These are phyloP conservation scores for Vitis hybrid DNA, from an alignment of 177 flowering plant genomes.

Conservation along the genomic window DNA sequence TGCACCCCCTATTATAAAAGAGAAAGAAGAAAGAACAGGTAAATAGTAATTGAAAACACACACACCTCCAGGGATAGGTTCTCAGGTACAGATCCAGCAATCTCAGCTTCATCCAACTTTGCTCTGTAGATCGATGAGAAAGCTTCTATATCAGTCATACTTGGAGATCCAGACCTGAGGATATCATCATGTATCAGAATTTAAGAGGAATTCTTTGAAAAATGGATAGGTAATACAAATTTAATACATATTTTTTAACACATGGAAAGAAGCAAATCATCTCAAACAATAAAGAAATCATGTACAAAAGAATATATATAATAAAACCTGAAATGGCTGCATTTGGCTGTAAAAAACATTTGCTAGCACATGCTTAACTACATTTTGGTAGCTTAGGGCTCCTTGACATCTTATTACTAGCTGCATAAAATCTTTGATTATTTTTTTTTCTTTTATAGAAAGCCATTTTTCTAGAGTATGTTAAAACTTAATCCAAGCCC, in stretches of 20 bases:
- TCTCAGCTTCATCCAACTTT: constrained; percentile 69
- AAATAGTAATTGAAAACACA: neutral
- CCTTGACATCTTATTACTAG: neutral
- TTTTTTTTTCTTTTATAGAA: neutral
- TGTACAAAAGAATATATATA: too few species aligned
- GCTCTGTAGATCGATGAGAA: constrained; percentile 65
- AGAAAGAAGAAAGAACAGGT: neutral
- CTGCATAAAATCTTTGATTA: neutral
- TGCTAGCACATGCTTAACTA: too few species aligned
- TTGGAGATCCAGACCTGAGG: constrained; percentile 86
- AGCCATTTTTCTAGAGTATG: neutral
- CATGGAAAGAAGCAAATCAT: too few species aligned
- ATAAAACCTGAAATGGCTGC: too few species aligned
- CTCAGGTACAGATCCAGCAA: constrained; percentile 55
- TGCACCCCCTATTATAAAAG: neutral
- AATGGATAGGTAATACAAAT: neutral
- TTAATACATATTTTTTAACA: neutral
- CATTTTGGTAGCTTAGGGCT: neutral
- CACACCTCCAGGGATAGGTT: constrained; percentile 69
- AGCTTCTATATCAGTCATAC: constrained; percentile 74
- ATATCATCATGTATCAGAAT: neutral
- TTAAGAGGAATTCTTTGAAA: neutral
- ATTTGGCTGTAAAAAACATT: too few species aligned
- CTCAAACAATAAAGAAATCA: too few species aligned
- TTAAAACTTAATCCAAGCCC: neutral